Evolutionary conservation across 140 eudicot species (phyloP).

Genomic region (Stevia rebaudiana): DNA sequence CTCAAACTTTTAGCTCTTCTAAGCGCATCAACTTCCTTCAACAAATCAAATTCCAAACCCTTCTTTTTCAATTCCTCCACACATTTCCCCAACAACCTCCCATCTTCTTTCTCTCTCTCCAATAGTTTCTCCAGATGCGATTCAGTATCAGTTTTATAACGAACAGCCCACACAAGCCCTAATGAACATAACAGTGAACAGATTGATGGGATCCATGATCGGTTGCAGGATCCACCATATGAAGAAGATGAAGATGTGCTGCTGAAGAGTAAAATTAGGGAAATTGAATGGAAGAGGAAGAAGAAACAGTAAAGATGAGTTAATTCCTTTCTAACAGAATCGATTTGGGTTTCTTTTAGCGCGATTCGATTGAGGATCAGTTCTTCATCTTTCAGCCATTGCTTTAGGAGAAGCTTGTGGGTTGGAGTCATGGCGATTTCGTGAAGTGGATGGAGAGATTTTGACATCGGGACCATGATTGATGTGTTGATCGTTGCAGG

Average conservation of each 20-base stretch:
- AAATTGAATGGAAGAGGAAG: constrained; percentile 74
- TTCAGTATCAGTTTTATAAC: constrained; percentile 69
- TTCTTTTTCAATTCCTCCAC: constrained; percentile 83
- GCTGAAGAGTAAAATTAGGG: constrained; percentile 53
- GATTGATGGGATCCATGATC: constrained; percentile 76
- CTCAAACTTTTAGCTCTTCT: constrained; percentile 73
- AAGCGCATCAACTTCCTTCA: constrained; percentile 87
- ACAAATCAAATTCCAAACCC: constrained; percentile 83
- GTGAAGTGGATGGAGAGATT: constrained; percentile 72
- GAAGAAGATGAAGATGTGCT: constrained; percentile 25
- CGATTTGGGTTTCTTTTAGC: constrained; percentile 81
- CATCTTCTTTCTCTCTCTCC: constrained; percentile 84
- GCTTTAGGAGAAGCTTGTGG: constrained; percentile 84
- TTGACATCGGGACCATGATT: constrained; percentile 38
- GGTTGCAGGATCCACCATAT: constrained; percentile 22
- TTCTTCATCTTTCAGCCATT: constrained; percentile 92
- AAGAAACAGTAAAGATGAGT: constrained; percentile 81
- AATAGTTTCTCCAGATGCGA: constrained; percentile 59
- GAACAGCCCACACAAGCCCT: constrained; percentile 77
- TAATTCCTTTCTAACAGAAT: constrained; percentile 50
- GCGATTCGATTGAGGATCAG: constrained; percentile 65
- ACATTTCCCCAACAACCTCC: constrained; percentile 65
- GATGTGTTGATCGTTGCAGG: constrained; percentile 21
- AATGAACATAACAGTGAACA: constrained; percentile 61
- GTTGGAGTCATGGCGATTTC: constrained; percentile 81